Evolutionary conservation across 139 green algal species (phyloP).

Genomic region (Tetratostichococcus sp.): DNA sequence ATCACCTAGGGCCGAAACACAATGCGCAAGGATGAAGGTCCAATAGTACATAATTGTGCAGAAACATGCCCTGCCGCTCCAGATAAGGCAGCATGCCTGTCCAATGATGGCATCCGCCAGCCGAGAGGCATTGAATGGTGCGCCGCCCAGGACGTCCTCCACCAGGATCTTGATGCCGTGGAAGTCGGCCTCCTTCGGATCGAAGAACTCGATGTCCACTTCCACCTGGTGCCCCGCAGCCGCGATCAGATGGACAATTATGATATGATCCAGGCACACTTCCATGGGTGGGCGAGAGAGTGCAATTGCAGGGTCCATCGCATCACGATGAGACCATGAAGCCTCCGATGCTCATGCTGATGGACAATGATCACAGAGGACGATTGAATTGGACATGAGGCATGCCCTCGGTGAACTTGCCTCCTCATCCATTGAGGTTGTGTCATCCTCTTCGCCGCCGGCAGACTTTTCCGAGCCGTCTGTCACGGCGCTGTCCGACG

Average conservation of each 20-base stretch:
- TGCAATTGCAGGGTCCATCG: too few species aligned
- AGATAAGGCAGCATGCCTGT: slow-evolving; percentile 32
- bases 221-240: slow-evolving; percentile 29
- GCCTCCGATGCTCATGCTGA: too few species aligned
- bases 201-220: slow-evolving; percentile 87
- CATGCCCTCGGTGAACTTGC: too few species aligned
- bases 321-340: too few species aligned
- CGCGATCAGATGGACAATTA: too few species aligned
- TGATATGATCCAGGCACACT: too few species aligned
- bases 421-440: not conserved
- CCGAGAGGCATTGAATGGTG: slow-evolving; percentile 54
- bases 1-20: too few species aligned
- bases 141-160: slow-evolving; percentile 70
- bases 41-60: too few species aligned
- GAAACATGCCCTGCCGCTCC: not conserved
- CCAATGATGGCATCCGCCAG: slow-evolving; percentile 73
- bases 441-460: not conserved
- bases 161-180: slow-evolving; percentile 80
- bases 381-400: too few species aligned
- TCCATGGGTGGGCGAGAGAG: too few species aligned
- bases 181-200: slow-evolving; percentile 80
- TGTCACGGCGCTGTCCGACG: not conserved
- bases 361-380: too few species aligned
- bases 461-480: not conserved
- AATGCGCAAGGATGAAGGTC: too few species aligned